Conservation (phyloP, 148 eudicot genomes). For the Chenopodium berlandieri region DNA sequence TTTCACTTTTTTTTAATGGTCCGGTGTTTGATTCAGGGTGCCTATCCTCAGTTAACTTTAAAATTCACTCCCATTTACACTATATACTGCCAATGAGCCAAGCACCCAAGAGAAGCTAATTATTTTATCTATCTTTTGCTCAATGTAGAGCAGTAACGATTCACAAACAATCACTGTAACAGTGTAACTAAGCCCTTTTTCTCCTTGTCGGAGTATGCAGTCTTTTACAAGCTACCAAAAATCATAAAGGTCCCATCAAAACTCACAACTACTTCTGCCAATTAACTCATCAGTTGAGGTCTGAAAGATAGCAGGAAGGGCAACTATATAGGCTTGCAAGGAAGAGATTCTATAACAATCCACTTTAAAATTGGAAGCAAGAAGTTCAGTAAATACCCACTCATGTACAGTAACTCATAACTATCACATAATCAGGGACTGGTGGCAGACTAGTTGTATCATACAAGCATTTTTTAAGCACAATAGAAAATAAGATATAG, state of each 20-base stretch:
- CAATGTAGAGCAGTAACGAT: not conserved
- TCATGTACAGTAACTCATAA: not conserved
- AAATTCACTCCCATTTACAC: too few species aligned
- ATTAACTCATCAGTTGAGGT: not conserved
- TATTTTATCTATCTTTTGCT: constrained; percentile 1
- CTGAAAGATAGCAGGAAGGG: not conserved
- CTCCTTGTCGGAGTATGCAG: not conserved
- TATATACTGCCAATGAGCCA: not conserved
- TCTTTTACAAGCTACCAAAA: not conserved
- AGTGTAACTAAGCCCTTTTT: not conserved
- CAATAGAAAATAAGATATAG: not conserved
- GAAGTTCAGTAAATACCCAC: not conserved
- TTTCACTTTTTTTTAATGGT: not conserved
- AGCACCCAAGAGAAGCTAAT: not conserved
- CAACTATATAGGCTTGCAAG: not conserved
- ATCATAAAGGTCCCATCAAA: not conserved
- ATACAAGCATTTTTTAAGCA: not conserved
- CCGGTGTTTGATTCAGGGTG: not conserved
- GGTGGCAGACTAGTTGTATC: not conserved
- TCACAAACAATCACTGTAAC: not conserved
- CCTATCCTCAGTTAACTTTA: not conserved
- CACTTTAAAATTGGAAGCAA: not conserved
- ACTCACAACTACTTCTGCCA: not conserved
- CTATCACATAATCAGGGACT: not conserved
- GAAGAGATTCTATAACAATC: not conserved